Conservation (phyloP, 306 rosid genomes). For the Gastrolobium villosum region DNA sequence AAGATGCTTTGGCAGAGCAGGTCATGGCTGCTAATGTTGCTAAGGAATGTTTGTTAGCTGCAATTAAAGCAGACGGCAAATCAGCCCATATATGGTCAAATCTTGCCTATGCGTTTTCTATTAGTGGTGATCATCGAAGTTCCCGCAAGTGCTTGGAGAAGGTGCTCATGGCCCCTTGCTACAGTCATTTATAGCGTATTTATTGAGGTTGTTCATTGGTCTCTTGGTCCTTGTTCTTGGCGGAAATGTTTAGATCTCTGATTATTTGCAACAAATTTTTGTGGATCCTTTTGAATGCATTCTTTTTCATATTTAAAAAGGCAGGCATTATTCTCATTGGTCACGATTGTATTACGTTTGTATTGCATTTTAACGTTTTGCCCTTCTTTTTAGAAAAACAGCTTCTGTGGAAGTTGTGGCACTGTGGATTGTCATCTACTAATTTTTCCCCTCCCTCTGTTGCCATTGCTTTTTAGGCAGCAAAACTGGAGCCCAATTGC, state of each 20-base stretch:
- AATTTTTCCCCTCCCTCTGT: constrained; percentile 35
- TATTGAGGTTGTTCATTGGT: constrained; percentile 64
- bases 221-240: constrained; percentile 55
- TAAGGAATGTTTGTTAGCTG: constrained; percentile 90
- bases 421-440: constrained; percentile 24
- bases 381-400: background rate
- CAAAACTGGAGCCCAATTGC: constrained; percentile 91
- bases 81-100: constrained; percentile 94
- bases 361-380: constrained; percentile 19
- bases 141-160: constrained; percentile 96
- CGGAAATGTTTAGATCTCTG: constrained; percentile 40
- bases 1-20: constrained; percentile 67
- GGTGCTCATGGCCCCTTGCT: constrained; percentile 80
- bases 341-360: constrained; percentile 9
- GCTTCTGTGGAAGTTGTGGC: constrained; percentile 37
- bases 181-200: constrained; percentile 59
- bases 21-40: constrained; percentile 76
- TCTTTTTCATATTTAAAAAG: constrained; percentile 26
- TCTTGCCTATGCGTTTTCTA: constrained; percentile 84
- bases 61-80: constrained; percentile 80
- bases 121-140: constrained; percentile 87
- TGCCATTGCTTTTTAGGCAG: constrained; percentile 68
- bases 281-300: constrained; percentile 1
- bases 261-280: constrained; percentile 33
- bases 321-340: constrained; percentile 19